Evolutionary conservation across 2,329 filamentous ascomycete genomes (phyloP), one percentile per base, ranked within the genome.

Genomic region (Phoma sp.): DNA sequence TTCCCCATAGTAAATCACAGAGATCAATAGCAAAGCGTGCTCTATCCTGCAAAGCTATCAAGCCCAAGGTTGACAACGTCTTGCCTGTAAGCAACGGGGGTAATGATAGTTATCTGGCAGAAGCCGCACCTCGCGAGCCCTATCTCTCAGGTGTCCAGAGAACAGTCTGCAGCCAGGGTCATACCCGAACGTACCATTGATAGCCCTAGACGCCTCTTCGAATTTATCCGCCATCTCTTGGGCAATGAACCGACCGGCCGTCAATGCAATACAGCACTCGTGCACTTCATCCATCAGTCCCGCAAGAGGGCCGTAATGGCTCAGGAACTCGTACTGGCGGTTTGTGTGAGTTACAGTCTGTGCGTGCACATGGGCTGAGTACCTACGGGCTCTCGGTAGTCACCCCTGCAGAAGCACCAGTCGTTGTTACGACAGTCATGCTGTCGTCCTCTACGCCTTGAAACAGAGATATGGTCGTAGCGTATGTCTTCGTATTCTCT

Each of bases 321-420:
- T 30, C 14, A 55, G 41, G 13, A 14, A 13, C 13, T 46, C 36
- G 7, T 41, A 41, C 52, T 55, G 4, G 5, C 2, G 18, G 4
- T 4, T 9, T 6, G n/a, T 38, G n/a, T 53, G 29, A 47, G 39
- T 8, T 22, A 10, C 11, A 30, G 1, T n/a, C 10, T 24, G 4
- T 10, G 10, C 2, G 4, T 10, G 10, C 2, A 8, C 4, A 2
- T 3, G 4, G 5, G 7, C 13, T 9, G 3, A 7, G 2, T 13
- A 35, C 46, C 9, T 46, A 55, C 52, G 14, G 52, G 40, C 25
- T 50, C 46, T 30, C 52, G 40, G 13, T 25, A 49, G 23, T 55
- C 52, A 22, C 52, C 44, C 4, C 8, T 32, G 7, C 36, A 46
- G 7, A 44, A 11, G 2, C 11, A 25, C 13, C 51, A 54, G 14